These are phyloP conservation scores for Cokeromyces recurvatus DNA, from an alignment of 371 early-diverging fungal species.

Conservation along the genomic window DNA sequence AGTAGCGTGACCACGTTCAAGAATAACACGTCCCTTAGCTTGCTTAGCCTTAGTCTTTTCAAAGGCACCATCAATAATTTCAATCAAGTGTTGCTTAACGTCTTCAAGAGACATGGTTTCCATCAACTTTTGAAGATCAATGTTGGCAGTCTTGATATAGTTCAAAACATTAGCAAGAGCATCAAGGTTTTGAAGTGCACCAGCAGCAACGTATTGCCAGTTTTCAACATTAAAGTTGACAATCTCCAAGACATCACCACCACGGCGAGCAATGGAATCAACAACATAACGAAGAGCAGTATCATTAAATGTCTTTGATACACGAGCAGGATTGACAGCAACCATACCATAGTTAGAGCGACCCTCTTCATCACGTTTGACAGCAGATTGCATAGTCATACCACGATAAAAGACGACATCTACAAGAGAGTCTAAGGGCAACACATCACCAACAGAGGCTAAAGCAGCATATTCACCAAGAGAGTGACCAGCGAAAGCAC, in stretches of 20 bases:
- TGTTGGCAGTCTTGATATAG: conserved; percentile 68
- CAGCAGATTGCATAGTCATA: conserved; percentile 95
- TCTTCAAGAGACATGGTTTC: conserved; percentile 83
- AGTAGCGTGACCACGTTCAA: conserved; percentile 90
- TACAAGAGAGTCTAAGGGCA: conserved; percentile 82
- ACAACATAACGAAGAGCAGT: conserved; percentile 81
- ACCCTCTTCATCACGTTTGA: conserved; percentile 77
- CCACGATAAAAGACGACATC: conserved; percentile 97
- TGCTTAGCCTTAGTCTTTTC: conserved; percentile 67
- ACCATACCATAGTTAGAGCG: conserved; percentile 94
- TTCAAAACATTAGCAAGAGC: conserved; percentile 80
- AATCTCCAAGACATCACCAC: conserved; percentile 83
- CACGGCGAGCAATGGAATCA: conserved; percentile 74
- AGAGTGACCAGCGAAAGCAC: conserved; percentile 94
- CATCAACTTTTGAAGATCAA: conserved; percentile 85
- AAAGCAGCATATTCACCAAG: conserved; percentile 96
- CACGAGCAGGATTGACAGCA: conserved; percentile 92
- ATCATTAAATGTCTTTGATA: conserved; percentile 81
- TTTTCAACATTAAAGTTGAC: conserved; percentile 97
- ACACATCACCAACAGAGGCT: conserved; percentile 85
- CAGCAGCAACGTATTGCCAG: conserved; percentile 95
- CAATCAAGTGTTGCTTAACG: conserved; percentile 76
- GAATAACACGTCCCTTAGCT: conserved; percentile 61
- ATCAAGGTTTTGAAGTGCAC: conserved; percentile 79
- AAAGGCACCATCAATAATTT: conserved; percentile 76